phyloP scores from a whole-genome alignment of 2,329 filamentous ascomycete species.

The Didymella exigua region DNA sequence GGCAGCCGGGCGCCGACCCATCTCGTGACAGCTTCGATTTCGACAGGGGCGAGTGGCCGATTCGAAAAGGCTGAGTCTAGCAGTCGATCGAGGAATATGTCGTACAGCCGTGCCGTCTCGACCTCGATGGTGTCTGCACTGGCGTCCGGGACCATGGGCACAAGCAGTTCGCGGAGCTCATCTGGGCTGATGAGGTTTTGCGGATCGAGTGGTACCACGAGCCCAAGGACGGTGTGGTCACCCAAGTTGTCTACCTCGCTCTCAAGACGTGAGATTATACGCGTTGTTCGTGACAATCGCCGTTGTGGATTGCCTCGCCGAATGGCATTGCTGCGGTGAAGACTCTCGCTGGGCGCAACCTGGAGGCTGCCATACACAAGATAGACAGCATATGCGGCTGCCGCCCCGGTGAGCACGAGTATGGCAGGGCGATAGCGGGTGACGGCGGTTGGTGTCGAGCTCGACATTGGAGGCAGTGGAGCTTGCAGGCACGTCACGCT shows the following conservation, averaged over 20 bases:
- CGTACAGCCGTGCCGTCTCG: conserved; percentile 33
- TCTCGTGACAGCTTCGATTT: conserved; percentile 25
- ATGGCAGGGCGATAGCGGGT: conserved; percentile 54
- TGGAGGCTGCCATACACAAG: conserved; percentile 59
- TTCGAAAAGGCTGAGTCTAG: conserved; percentile 30
- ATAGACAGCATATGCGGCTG: conserved; percentile 64
- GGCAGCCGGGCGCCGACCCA: conserved; percentile 29
- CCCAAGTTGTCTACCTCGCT: conserved; percentile 31
- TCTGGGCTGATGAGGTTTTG: conserved; percentile 25
- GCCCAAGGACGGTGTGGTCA: conserved; percentile 35
- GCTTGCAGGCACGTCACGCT: background rate
- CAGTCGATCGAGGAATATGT: conserved; percentile 39
- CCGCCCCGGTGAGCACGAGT: conserved; percentile 62
- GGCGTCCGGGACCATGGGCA: conserved; percentile 24
- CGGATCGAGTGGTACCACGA: conserved; percentile 29
- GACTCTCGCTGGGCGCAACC: conserved; percentile 34
- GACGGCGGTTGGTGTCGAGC: conserved; percentile 40
- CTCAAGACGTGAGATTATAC: conserved; percentile 24
- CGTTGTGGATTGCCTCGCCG: conserved; percentile 56
- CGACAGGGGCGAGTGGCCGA: conserved; percentile 24
- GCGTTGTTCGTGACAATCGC: conserved; percentile 28
- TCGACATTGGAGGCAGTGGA: conserved; percentile 34
- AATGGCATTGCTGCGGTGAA: conserved; percentile 72
- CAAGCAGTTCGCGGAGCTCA: conserved; percentile 33
- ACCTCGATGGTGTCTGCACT: conserved; percentile 27